Base-by-base conservation (phyloP, 2,329 filamentous ascomycete genomes). In the Diaporthe longicolla region DNA sequence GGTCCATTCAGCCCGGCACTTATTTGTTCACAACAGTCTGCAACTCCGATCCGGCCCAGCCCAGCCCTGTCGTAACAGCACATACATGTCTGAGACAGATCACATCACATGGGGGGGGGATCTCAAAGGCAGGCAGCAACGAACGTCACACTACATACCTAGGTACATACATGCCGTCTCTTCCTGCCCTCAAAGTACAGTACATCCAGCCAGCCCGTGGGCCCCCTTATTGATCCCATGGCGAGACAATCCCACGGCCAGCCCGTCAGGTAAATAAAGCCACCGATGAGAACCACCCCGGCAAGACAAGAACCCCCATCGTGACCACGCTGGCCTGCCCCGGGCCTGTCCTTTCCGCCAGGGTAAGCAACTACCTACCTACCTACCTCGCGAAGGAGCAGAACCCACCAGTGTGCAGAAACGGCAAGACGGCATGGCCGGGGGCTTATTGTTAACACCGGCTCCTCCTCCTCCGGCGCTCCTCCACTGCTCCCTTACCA, bases 61-160 rank as follows among this genome's bases (percentile, higher is more conserved):
- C 32, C 35, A 59, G 57, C 57, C 57, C 57, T 17, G 21, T 50
- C n/a, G 57, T 37, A 26, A 40, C 57, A n/a, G 9, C 58, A 37
- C 9, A 26, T 32, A 37, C 9, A 26, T 32, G 26, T 45, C 24
- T 45, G 40, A 50, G 40, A 48, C 40, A 50, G 43, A n/a, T 65
- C 59, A 48, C 40, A 65, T 45, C 24, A 21, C 37, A 43, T 7
- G 10, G 40, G 4, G 40, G 29, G 29, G 4, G 15, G 5, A n/a
- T 4, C 17, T 1, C n/a, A 17, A 29, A 43, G 10, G 6, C n/a
- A n/a, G 19, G 45, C 45, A 50, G n/a, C n/a, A n/a, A n/a, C n/a
- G n/a, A 50, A 24, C 9, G 57, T 61, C 57, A 43, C 57, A 26
- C n/a, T 61, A 52, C 48, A 24, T 24, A 8, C 37, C 10, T n/a